Conservation (phyloP, 345 rosid genomes). For the Hibiscus tridactylites region DNA sequence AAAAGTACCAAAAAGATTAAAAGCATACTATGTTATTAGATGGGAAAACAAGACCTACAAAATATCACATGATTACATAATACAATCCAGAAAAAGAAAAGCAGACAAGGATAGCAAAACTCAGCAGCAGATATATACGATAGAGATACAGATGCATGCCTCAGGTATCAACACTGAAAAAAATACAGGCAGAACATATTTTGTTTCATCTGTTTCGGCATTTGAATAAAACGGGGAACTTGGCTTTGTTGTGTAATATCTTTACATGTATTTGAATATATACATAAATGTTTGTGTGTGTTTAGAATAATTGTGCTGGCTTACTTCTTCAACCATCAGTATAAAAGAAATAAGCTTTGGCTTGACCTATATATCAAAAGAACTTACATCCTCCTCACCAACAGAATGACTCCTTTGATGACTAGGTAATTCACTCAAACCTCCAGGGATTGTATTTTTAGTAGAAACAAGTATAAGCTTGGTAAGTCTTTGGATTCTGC, state of each 20-base stretch:
- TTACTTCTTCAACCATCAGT: not conserved
- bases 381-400: conserved; percentile 74
- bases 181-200: not conserved
- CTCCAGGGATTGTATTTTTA: conserved; percentile 69
- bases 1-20: conserved; percentile 13
- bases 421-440: conserved; percentile 49
- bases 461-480: conserved; percentile 98
- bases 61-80: not conserved
- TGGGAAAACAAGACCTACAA: not conserved
- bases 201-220: not conserved
- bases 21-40: not conserved
- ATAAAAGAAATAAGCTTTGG: not conserved
- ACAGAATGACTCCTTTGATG: conserved; percentile 67
- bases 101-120: not conserved
- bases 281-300: not conserved
- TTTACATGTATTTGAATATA: not conserved
- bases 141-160: not conserved
- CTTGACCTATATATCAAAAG: not conserved
- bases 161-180: not conserved
- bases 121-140: not conserved
- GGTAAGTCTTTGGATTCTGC: conserved; percentile 95
- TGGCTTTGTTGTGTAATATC: not conserved
- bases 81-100: not conserved
- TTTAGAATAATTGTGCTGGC: not conserved
- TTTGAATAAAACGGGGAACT: not conserved